Conservation (phyloP, 2,329 filamentous ascomycete species). For the Claviceps pusilla region DNA sequence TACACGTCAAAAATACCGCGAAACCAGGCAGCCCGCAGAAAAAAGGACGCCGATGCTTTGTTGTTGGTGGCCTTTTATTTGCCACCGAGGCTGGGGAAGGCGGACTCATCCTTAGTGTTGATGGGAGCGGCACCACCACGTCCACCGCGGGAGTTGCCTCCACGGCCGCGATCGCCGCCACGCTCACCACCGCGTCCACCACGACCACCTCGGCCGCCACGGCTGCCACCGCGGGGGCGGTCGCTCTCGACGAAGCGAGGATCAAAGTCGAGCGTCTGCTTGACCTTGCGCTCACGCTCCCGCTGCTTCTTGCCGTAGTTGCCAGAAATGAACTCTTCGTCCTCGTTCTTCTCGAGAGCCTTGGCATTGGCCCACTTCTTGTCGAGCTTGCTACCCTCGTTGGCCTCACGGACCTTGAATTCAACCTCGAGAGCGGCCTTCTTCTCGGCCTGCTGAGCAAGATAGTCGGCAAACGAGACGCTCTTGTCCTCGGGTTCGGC, state of each 20-base stretch:
- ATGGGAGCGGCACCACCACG: constrained; percentile 29
- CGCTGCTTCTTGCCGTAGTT: constrained; percentile 64
- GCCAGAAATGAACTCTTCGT: constrained; percentile 64
- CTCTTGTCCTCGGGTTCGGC: constrained; percentile 68
- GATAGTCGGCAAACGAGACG: constrained; percentile 81
- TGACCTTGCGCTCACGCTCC: constrained; percentile 82
- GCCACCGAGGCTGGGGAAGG: constrained; percentile 47
- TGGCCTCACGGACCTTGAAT: constrained; percentile 69
- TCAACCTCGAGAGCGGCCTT: constrained; percentile 51
- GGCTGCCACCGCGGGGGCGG: constrained; percentile 38
- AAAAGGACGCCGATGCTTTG: background rate
- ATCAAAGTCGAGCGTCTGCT: constrained; percentile 80
- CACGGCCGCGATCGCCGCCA: constrained; percentile 30
- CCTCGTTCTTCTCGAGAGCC: constrained; percentile 47
- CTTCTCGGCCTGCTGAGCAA: constrained; percentile 58
- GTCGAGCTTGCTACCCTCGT: constrained; percentile 75
- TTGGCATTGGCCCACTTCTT: constrained; percentile 91
- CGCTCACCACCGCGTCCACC: constrained; percentile 38
- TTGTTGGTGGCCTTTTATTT: constrained; percentile 25
- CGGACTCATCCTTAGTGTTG: constrained; percentile 42
- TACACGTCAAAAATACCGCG: constrained; percentile 4
- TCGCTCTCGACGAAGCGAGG: constrained; percentile 63
- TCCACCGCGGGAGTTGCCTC: constrained; percentile 27
- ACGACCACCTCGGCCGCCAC: constrained; percentile 35
- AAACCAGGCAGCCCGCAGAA: background rate